Percentiles rank a stretch among this genome's conserved stretches.
These are phyloP conservation scores for Amanita muscaria DNA, from an alignment of 768 basidiomycete species.

Conservation along the genomic window DNA sequence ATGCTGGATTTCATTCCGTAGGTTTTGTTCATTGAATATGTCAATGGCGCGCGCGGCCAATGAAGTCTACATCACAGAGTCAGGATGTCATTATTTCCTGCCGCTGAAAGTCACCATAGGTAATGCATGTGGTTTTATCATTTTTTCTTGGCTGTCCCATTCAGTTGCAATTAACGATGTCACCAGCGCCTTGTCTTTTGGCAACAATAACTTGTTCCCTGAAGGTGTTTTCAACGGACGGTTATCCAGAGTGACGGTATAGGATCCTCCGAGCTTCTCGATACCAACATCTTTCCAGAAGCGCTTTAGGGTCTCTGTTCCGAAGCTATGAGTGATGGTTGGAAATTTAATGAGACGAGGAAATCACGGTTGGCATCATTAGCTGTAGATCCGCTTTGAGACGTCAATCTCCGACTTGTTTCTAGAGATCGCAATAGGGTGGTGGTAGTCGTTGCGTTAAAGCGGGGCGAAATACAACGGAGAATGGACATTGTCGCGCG, in stretches of 20 bases:
- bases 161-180: conserved; percentile 88
- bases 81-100: conserved; percentile 6
- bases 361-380: conserved; percentile 49
- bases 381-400: conserved; percentile 10
- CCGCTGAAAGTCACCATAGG: conserved; percentile 60
- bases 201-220: conserved; percentile 69
- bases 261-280: conserved; percentile 41
- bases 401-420: not conserved
- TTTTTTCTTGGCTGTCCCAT: conserved; percentile 88
- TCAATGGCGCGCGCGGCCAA: conserved; percentile 88
- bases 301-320: conserved; percentile 77
- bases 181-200: conserved; percentile 57
- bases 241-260: conserved; percentile 70
- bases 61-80: conserved; percentile 57
- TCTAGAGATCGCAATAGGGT: not conserved
- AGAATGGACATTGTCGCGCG: too few species aligned
- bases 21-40: conserved; percentile 46
- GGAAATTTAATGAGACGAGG: not conserved
- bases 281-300: conserved; percentile 95
- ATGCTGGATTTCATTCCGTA: conserved; percentile 53
- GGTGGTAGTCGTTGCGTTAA: conserved; percentile 8
- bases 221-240: conserved; percentile 82
- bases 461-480: conserved; percentile 8
- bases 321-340: conserved; percentile 29
- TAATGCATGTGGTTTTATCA: conserved; percentile 84